Base-by-base conservation (phyloP, 306 rosid species). In the Lupinus albus region DNA sequence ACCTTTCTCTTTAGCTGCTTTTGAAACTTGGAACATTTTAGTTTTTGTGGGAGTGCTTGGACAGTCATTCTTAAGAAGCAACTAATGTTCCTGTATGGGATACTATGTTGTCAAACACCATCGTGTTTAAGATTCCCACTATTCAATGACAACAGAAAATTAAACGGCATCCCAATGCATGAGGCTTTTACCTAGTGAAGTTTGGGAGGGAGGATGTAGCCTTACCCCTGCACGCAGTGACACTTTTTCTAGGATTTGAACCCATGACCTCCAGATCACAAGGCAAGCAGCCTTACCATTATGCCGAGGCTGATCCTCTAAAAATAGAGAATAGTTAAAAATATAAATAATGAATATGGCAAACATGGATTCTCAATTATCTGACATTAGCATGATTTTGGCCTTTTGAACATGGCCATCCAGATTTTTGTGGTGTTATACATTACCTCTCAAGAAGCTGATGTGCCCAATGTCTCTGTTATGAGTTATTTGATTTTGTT, bases 371-470 rank as follows among this genome's bases (percentile, higher is more conserved):
- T 14, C 44, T 20, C 54, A n/a, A 17, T 18, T 65, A 35, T 66
- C 13, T 49, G 30, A 51, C 5, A 33, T 75, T 39, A 51, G 48
- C 63, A 38, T 41, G 70, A 50, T 51, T 50, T 49, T 41, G 61
- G 51, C 42, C 30, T 59, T 38, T 41, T 49, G 17, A 41, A 63
- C 35, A 53, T 63, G 32, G 38, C 54, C 30, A 33, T 63, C 48
- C 4, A 54, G 45, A 41, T 41, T 73, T 32, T 63, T 15, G 64
- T 35, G 49, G 28, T 73, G 42, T 63, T 63, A 32, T 16, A 53
- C 33, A 15, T 11, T 11, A 16, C 61, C 14, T 62, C 35, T 14
- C 38, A 62, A 72, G 63, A 39, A 39, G 55, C 65, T 64, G 39
- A 52, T 11, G 67, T 21, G 11, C 16, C 4, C 11, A 32, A 32